Evolutionary conservation across 208 protist species (phyloP), one percentile per base, ranked within the genome.

Genomic region (Acanthamoeba quina): DNA sequence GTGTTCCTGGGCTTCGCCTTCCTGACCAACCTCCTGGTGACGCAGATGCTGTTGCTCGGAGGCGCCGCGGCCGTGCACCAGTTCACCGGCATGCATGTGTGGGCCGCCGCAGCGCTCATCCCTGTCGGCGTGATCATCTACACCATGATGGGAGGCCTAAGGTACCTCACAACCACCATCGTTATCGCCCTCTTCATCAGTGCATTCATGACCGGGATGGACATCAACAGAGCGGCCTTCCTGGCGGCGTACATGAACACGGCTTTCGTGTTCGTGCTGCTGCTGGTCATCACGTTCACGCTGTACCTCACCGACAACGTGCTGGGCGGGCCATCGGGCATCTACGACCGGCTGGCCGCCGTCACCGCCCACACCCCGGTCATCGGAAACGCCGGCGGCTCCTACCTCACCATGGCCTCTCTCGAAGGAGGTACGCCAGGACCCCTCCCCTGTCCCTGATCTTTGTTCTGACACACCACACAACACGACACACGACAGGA

Each of bases 1-100:
- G 37, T 95, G 68, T 96, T 95, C 91, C 21, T 97, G 31, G 72
- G 90, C 52, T 97, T 95, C 68, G 95, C 54, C 56, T 64, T 97
- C 29, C 24, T 58, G 41, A 95, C 94, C 56, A 97, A 97, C 93
- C 17, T 96, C 37, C 93, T 96, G 41, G 96, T 97, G 5, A 96
- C 95, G 7, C 88, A 62, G 21, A 96, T 96, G 95, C 88, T 97
- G 21, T 82, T 97, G 24, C 94, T 96, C 13, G 96, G 96, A 13
- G 96, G 96, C 31, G 86, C 95, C 17, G 95, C 96, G 7, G 82
- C 94, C 15, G 91, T 95, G 10, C 76, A 90, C 66, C 83, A 66
- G 15, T 62, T 95, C 41, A 95, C 94, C 13, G 94, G 95, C 41
- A 94, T 96, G 86, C 26, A 89, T 70, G 68, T 86, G 41, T 86